Evolutionary conservation across 1,284 basidiomycete genomes (phyloP).

Genomic region (Trichosporon asahii): DNA sequence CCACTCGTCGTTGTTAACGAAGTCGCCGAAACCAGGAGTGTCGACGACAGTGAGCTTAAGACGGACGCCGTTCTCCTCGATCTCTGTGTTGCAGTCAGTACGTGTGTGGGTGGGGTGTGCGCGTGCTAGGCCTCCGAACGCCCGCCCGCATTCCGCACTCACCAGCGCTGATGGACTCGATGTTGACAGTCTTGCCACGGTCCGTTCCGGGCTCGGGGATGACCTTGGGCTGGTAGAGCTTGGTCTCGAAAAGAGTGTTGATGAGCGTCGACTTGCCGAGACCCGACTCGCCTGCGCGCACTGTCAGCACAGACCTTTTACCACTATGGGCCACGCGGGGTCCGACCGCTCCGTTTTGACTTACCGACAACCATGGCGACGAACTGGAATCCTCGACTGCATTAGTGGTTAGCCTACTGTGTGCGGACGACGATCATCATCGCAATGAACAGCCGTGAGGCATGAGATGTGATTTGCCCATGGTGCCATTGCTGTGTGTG

Average conservation of each 20-base stretch:
- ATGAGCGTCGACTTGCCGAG: slow-evolving; percentile 96
- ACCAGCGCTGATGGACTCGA: slow-evolving; percentile 96
- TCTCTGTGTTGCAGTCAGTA: slow-evolving; percentile 61
- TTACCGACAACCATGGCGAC: slow-evolving; percentile 92
- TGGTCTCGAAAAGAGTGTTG: slow-evolving; percentile 95
- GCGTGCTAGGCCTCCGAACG: neutral
- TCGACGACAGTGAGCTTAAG: slow-evolving; percentile 96
- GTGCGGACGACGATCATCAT: neutral
- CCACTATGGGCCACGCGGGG: slow-evolving; percentile 9
- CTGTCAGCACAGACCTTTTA: slow-evolving; percentile 24
- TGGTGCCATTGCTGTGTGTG: neutral
- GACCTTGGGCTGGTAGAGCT: slow-evolving; percentile 82
- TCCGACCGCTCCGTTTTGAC: slow-evolving; percentile 46
- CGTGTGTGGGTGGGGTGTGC: slow-evolving; percentile 20
- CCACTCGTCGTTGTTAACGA: slow-evolving; percentile 97
- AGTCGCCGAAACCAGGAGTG: slow-evolving; percentile 94
- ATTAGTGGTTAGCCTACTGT: slow-evolving; percentile 11
- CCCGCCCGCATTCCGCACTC: slow-evolving; percentile 36
- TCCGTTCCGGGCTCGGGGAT: slow-evolving; percentile 78
- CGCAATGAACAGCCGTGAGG: neutral
- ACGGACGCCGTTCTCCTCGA: slow-evolving; percentile 93
- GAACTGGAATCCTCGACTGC: slow-evolving; percentile 87
- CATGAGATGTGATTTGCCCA: neutral
- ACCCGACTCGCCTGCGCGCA: slow-evolving; percentile 79
- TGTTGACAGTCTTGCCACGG: slow-evolving; percentile 83